Evolutionary conservation across 1,284 basidiomycete genomes (phyloP).

Genomic region (Pseudozyma sp.): DNA sequence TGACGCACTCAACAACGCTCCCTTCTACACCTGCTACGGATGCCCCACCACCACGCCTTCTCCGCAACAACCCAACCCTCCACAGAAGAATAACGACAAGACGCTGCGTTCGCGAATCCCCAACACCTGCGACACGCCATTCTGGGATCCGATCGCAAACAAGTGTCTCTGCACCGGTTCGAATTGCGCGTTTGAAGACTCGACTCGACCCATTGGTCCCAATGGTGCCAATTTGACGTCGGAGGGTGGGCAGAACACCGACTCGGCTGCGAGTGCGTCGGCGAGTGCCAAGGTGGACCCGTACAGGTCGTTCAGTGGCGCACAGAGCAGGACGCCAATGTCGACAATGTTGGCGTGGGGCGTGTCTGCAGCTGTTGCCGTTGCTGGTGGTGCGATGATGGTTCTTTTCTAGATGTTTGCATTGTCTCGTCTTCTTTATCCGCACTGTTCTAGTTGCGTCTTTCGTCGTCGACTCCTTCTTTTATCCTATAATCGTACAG

Average conservation of each 20-base stretch:
- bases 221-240: slow-evolving; percentile 53
- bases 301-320: slow-evolving; percentile 37
- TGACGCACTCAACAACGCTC: slow-evolving; percentile 61
- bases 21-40: slow-evolving; percentile 65
- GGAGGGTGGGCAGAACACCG: slow-evolving; percentile 34
- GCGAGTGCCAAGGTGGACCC: slow-evolving; percentile 36
- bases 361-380: slow-evolving; percentile 17
- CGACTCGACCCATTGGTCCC: slow-evolving; percentile 58
- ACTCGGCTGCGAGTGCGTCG: slow-evolving; percentile 6
- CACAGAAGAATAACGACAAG: slow-evolving; percentile 62
- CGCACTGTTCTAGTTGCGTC: not conserved
- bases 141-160: slow-evolving; percentile 61
- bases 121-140: slow-evolving; percentile 60
- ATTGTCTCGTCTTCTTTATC: not conserved
- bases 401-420: slow-evolving; percentile 18
- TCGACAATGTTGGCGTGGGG: slow-evolving; percentile 24
- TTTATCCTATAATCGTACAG: too few relatives aligned
- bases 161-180: slow-evolving; percentile 59
- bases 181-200: slow-evolving; percentile 53
- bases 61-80: slow-evolving; percentile 60
- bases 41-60: slow-evolving; percentile 59
- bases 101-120: slow-evolving; percentile 54
- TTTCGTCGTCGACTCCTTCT: not conserved
- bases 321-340: slow-evolving; percentile 1
- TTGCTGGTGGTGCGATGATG: slow-evolving; percentile 26